Percentiles rank a stretch among this genome's conserved stretches.
phyloP scores from a whole-genome alignment of 331 rosid species.

The Acacia pycnantha region DNA sequence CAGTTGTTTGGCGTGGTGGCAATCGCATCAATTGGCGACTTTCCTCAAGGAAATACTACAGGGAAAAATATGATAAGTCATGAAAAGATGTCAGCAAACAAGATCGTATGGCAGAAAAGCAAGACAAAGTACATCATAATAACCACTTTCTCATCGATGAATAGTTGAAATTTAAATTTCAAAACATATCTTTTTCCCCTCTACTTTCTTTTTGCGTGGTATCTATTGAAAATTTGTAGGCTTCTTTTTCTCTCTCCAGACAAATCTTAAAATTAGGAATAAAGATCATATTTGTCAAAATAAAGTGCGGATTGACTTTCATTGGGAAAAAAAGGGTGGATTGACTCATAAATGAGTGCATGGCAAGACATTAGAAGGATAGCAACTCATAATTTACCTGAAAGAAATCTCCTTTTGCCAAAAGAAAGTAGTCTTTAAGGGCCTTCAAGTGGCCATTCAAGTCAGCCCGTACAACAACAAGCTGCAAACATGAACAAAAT shows the following conservation, averaged over 20 bases:
- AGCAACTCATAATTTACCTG: conserved; percentile 58
- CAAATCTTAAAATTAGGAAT: background rate
- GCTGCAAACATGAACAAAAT: conserved; percentile 58
- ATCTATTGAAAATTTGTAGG: background rate
- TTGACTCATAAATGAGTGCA: conserved; percentile 3
- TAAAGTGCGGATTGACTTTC: conserved; percentile 1
- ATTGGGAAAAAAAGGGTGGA: background rate
- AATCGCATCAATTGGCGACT: conserved; percentile 88
- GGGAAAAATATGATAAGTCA: conserved; percentile 16
- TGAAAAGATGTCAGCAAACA: conserved; percentile 10
- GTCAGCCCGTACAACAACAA: conserved; percentile 95
- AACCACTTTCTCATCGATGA: background rate
- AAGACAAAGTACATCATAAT: background rate
- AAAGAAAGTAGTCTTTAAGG: conserved; percentile 89
- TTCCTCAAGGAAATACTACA: conserved; percentile 94
- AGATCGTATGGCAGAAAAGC: background rate
- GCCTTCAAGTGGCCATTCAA: conserved; percentile 94
- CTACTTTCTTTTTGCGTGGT: background rate
- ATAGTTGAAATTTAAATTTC: background rate
- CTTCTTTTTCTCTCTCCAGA: background rate
- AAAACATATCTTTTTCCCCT: background rate
- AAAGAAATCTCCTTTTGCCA: conserved; percentile 98
- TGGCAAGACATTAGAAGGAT: conserved; percentile 7
- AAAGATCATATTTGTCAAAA: conserved; percentile 1
- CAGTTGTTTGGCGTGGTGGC: conserved; percentile 97